Percentiles rank a stretch among this genome's conserved stretches.
Evolutionary conservation across 805 yeast species (phyloP).

Genomic region (Barnettozyma californica): DNA sequence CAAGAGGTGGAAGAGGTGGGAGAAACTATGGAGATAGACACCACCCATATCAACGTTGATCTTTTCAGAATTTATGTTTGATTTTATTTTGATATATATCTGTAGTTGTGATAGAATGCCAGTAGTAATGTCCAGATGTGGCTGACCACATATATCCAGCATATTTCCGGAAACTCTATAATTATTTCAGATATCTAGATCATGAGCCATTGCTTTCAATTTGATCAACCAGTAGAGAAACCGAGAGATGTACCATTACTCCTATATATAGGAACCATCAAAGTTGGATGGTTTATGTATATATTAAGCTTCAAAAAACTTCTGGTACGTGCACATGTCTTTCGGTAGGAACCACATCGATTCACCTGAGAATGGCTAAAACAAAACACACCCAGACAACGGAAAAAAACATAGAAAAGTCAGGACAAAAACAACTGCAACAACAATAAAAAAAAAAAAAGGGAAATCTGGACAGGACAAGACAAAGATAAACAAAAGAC

Average conservation of each 20-base stretch:
- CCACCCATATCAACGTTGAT: conserved; percentile 6
- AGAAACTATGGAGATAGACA: conserved; percentile 3
- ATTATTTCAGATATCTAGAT: no score
- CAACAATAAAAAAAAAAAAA: background rate
- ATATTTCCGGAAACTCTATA: no score
- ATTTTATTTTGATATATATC: background rate
- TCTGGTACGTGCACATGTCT: no score
- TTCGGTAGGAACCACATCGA: background rate
- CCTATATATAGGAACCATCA: no score
- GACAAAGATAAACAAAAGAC: background rate
- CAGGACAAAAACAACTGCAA: background rate
- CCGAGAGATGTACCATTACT: no score
- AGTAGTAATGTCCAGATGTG: no score
- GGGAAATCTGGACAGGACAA: background rate
- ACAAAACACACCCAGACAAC: background rate
- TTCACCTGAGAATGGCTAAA: no score
- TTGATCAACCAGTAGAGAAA: no score
- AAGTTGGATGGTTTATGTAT: no score
- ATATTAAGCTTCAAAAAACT: no score
- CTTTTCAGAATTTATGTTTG: background rate
- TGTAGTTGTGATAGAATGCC: background rate
- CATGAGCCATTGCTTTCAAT: no score
- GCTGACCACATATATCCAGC: no score
- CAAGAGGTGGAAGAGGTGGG: conserved; percentile 16
- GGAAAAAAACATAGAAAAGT: background rate